These are phyloP conservation scores for Apophysomyces sp. DNA, from an alignment of 371 early-diverging fungal species.

Conservation along the genomic window DNA sequence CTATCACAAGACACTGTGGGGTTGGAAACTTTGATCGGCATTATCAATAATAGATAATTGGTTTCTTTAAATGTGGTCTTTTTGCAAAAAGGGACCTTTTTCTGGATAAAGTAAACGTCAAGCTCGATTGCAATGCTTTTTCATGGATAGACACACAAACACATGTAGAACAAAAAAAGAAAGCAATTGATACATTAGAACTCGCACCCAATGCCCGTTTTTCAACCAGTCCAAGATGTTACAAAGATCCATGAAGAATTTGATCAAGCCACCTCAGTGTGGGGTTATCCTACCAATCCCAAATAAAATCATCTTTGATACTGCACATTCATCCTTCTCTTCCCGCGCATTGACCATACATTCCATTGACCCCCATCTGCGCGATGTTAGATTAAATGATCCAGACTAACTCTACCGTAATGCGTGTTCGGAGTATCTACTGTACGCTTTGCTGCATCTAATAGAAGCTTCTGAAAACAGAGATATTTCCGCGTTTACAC, in stretches of 20 bases:
- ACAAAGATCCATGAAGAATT: not conserved
- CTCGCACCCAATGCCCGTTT: not conserved
- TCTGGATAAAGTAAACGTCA: too few species aligned
- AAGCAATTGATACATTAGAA: not conserved
- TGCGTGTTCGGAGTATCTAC: too few species aligned
- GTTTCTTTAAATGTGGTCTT: not conserved
- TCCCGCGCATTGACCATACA: conserved; percentile 2
- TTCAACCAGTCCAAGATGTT: not conserved
- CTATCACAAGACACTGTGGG: not conserved
- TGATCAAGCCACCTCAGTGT: not conserved
- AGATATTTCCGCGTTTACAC: too few species aligned
- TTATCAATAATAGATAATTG: not conserved
- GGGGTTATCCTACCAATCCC: not conserved
- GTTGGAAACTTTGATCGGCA: not conserved
- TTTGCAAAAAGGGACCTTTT: too few species aligned
- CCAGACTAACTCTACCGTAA: not conserved
- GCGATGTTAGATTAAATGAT: not conserved
- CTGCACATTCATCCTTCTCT: not conserved
- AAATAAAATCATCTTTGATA: not conserved
- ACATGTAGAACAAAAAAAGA: not conserved
- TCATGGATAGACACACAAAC: not conserved
- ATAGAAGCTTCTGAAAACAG: too few species aligned
- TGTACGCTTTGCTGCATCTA: too few species aligned
- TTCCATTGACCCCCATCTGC: not conserved
- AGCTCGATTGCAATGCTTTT: too few species aligned